A percentile compares a stretch with the other conserved stretches of the same genome.
Evolutionary conservation across 2,329 filamentous ascomycete species (phyloP).

Genomic region (Claviceps quebecensis): DNA sequence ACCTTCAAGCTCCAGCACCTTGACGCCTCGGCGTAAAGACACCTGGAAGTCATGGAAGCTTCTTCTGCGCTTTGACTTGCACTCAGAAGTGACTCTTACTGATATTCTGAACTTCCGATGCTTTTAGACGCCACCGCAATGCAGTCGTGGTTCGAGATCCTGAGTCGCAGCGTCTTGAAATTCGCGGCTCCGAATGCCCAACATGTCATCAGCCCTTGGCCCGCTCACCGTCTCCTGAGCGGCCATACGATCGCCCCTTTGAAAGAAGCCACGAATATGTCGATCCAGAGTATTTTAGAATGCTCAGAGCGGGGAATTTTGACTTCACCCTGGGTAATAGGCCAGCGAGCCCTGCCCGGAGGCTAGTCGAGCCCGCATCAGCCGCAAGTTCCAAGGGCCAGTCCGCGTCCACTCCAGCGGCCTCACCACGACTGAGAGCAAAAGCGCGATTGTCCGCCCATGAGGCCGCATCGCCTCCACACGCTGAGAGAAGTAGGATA

Average conservation of each 20-base stretch:
- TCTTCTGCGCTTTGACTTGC: not conserved
- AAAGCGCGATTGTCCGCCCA: constrained; percentile 39
- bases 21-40: not conserved
- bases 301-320: constrained; percentile 52
- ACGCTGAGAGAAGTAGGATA: constrained; percentile 51
- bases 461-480: constrained; percentile 34
- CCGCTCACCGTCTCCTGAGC: constrained; percentile 29
- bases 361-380: constrained; percentile 34
- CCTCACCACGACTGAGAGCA: constrained; percentile 8
- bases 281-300: constrained; percentile 86
- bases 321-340: constrained; percentile 30
- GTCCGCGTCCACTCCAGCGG: constrained; percentile 9
- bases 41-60: not conserved
- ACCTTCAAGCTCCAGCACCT: constrained; percentile 6
- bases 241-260: constrained; percentile 31
- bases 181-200: constrained; percentile 73
- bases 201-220: constrained; percentile 67
- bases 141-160: constrained; percentile 86
- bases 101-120: not conserved
- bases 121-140: constrained; percentile 70
- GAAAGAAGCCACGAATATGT: constrained; percentile 50
- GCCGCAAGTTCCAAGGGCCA: constrained; percentile 7
- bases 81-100: not conserved
- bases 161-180: constrained; percentile 69
- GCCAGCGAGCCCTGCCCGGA: constrained; percentile 39